A percentile compares a stretch with the other conserved stretches of the same genome.
These are phyloP conservation scores for Cercospora zeae-maydis DNA, from an alignment of 2,329 filamentous ascomycete genomes.

Conservation along the genomic window DNA sequence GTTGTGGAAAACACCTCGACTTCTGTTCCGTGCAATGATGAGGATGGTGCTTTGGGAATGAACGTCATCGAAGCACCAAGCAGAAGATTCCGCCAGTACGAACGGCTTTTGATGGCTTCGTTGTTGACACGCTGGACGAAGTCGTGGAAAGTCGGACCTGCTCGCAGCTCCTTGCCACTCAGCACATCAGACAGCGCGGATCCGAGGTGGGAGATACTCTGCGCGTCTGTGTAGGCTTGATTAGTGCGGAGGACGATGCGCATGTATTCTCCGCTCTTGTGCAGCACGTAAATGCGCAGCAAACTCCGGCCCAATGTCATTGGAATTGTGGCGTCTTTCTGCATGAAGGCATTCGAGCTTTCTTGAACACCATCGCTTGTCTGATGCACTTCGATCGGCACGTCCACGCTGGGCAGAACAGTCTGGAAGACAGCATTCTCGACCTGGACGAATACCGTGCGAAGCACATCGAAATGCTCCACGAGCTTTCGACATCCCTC, in stretches of 20 bases:
- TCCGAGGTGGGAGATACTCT: neutral
- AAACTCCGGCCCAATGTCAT: neutral
- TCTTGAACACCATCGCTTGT: neutral
- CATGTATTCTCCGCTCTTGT: neutral
- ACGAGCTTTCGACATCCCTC: conserved; percentile 9
- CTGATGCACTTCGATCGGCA: conserved; percentile 12
- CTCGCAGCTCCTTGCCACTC: neutral
- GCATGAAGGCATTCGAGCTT: neutral
- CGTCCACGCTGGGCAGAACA: neutral
- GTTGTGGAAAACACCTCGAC: neutral
- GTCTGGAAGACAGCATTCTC: conserved; percentile 3
- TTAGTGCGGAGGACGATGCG: conserved; percentile 7
- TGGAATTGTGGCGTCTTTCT: neutral
- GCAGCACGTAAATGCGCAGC: conserved; percentile 10
- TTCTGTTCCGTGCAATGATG: neutral
- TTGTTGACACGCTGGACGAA: neutral
- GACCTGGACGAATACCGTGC: conserved; percentile 9
- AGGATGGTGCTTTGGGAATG: neutral
- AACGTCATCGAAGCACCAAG: conserved; percentile 7
- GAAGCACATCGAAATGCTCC: conserved; percentile 15
- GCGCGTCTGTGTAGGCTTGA: conserved; percentile 6
- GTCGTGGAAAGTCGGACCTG: neutral
- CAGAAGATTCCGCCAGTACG: conserved; percentile 10
- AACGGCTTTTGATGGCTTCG: neutral
- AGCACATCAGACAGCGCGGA: conserved; percentile 4